Evolutionary conservation across 192 early-diverging fungal genomes (phyloP).

Genomic region (Dispira parvispora): DNA sequence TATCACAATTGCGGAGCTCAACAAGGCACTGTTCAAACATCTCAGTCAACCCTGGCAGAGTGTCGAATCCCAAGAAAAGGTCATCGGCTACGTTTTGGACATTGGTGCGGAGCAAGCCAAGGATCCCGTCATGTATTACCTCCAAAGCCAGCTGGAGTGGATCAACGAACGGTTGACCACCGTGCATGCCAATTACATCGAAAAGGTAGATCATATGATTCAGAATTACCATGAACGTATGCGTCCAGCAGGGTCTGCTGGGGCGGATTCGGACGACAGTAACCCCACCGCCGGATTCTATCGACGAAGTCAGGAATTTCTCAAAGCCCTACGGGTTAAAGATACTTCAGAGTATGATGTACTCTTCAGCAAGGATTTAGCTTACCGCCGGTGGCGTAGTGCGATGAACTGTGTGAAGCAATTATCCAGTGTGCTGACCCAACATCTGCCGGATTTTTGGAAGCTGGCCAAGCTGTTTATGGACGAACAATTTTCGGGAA

Average conservation of each 20-base stretch:
- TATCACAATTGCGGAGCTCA: conserved; percentile 53
- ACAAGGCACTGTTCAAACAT: conserved; percentile 55
- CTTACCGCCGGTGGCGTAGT: conserved; percentile 51
- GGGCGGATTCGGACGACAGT: neutral
- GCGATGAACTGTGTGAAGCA: conserved; percentile 48
- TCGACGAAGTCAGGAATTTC: conserved; percentile 22
- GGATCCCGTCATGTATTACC: conserved; percentile 79
- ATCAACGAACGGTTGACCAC: conserved; percentile 59
- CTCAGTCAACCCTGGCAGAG: conserved; percentile 57
- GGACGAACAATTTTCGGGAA: conserved; percentile 51
- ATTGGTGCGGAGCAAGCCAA: conserved; percentile 40
- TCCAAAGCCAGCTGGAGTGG: conserved; percentile 76
- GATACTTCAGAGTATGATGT: conserved; percentile 22
- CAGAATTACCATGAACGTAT: conserved; percentile 1
- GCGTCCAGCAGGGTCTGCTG: conserved; percentile 12
- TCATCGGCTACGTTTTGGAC: conserved; percentile 50
- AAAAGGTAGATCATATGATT: conserved; percentile 16
- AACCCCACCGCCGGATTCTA: neutral
- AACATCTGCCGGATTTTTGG: conserved; percentile 84
- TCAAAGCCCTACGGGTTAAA: conserved; percentile 20
- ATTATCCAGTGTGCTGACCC: conserved; percentile 55
- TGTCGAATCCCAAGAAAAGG: conserved; percentile 78
- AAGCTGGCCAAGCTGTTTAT: conserved; percentile 71
- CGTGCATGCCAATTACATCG: conserved; percentile 39
- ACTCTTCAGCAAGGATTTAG: conserved; percentile 21